Evolutionary conservation across 805 yeast species (phyloP).

Genomic region (Candida quercuum): DNA sequence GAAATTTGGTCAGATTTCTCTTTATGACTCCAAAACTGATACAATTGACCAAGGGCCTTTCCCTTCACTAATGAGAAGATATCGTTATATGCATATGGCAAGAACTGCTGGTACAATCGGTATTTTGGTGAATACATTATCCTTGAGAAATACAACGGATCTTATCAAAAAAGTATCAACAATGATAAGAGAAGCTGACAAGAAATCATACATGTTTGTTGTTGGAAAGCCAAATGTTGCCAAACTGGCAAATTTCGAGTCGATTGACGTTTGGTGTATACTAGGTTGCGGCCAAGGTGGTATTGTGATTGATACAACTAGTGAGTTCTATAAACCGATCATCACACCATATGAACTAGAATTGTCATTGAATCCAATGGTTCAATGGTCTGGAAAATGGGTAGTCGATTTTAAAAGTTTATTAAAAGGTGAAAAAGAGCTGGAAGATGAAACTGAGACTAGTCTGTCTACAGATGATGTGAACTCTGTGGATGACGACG

Average conservation of each 20-base stretch:
- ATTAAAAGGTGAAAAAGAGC: constrained; percentile 29
- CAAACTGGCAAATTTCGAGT: constrained; percentile 91
- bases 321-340: constrained; percentile 84
- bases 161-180: constrained; percentile 55
- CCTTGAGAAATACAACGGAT: constrained; percentile 67
- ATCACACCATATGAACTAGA: constrained; percentile 90
- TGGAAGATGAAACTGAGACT: constrained; percentile 22
- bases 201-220: constrained; percentile 89
- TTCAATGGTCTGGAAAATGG: constrained; percentile 94
- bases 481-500: constrained; percentile 24
- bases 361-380: constrained; percentile 69
- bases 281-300: constrained; percentile 96
- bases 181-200: constrained; percentile 69
- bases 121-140: constrained; percentile 82
- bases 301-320: constrained; percentile 69
- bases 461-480: constrained; percentile 7
- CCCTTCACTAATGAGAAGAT: constrained; percentile 79
- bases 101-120: constrained; percentile 92
- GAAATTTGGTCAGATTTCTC: constrained; percentile 47
- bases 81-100: constrained; percentile 81
- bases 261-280: constrained; percentile 91
- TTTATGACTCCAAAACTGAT: constrained; percentile 39
- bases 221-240: constrained; percentile 99
- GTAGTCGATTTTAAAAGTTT: constrained; percentile 69
- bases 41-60: constrained; percentile 50